Conservation (phyloP, 164 flowering plant genomes). For the Dillenia turbinata region DNA sequence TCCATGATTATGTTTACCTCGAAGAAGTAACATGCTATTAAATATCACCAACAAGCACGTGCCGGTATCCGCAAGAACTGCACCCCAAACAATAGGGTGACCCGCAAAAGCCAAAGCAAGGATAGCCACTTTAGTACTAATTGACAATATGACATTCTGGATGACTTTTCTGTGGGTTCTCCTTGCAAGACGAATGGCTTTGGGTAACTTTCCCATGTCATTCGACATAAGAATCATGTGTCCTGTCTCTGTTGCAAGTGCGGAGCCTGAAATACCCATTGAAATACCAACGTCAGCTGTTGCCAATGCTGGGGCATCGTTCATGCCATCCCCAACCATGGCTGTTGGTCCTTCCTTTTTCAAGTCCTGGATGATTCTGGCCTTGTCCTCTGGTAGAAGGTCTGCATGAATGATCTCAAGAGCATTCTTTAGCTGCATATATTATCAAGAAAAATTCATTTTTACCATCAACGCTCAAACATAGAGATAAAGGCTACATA, state of each 20-base stretch:
- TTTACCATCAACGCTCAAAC: no score
- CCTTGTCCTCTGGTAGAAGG: slow-evolving; percentile 89
- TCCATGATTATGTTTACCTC: slow-evolving; percentile 21
- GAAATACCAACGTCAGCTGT: slow-evolving; percentile 90
- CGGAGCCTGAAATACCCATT: slow-evolving; percentile 95
- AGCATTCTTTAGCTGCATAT: slow-evolving; percentile 56
- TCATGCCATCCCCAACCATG: slow-evolving; percentile 92
- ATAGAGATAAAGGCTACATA: no score
- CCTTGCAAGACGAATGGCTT: slow-evolving; percentile 49
- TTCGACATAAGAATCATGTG: slow-evolving; percentile 82
- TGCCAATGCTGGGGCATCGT: slow-evolving; percentile 92
- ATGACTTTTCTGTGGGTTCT: slow-evolving; percentile 45
- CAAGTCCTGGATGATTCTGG: slow-evolving; percentile 40
- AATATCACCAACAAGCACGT: slow-evolving; percentile 82
- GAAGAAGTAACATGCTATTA: slow-evolving; percentile 79
- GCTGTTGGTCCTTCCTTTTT: slow-evolving; percentile 60
- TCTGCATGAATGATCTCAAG: slow-evolving; percentile 70
- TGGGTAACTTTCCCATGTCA: slow-evolving; percentile 69
- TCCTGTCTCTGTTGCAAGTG: slow-evolving; percentile 83
- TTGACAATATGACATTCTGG: slow-evolving; percentile 57
- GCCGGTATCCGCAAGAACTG: slow-evolving; percentile 82
- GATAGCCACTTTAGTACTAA: slow-evolving; percentile 58
- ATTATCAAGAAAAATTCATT: not conserved
- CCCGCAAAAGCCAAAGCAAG: slow-evolving; percentile 69
- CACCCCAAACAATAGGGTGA: slow-evolving; percentile 90